Evolutionary conservation across 2,329 filamentous ascomycete genomes (phyloP), one percentile per base, ranked within the genome.

Genomic region (Ophiostoma australiae): DNA sequence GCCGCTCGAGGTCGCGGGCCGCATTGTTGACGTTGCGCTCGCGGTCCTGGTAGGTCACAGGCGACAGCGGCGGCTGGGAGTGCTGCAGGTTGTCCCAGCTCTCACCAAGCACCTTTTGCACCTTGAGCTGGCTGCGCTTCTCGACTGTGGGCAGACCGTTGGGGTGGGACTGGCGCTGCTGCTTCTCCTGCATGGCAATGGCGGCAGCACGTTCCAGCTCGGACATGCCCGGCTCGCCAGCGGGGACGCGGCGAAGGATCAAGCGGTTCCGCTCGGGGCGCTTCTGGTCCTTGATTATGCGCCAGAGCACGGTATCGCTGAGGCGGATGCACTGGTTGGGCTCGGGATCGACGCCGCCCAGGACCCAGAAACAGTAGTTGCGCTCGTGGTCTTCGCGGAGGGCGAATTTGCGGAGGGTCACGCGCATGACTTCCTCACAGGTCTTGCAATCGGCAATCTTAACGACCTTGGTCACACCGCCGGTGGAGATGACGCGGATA

Each of bases 291-390:
- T 93, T 93, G 80, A 96, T 96, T 70, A 98, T 92, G 73, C 92
- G 89, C 85, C 95, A 91, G 13, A 99, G 83, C 78, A 99, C 95
- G 4, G 89, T 90, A 77, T 99, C 95, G 44, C 90, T 90, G 55
- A 98, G 84, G 68, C 92, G 89, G 72, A 93, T 89, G 78, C 92
- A 96, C 77, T 93, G 89, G 68, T 86, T 87, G 39, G 93, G 90
- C 75, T 95, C 90, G 1, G 94, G 90, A 67, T 97, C 93, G 55
- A 93, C 83, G 69, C 94, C 94, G 75, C 92, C 90, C 72, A 98
- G 84, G 0, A 97, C 90, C 84, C 95, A 98, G 82, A 99, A 98
- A 82, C 94, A 97, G 81, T 97, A 98, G 77, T 96, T 97, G 76
- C 93, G 89, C 78, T 95, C 91, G 77, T 97, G 93, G 73, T 94